A percentile compares a stretch with the other conserved stretches of the same genome.
phyloP scores from a whole-genome alignment of 768 basidiomycete species.

The Kwoniella dendrophila region DNA sequence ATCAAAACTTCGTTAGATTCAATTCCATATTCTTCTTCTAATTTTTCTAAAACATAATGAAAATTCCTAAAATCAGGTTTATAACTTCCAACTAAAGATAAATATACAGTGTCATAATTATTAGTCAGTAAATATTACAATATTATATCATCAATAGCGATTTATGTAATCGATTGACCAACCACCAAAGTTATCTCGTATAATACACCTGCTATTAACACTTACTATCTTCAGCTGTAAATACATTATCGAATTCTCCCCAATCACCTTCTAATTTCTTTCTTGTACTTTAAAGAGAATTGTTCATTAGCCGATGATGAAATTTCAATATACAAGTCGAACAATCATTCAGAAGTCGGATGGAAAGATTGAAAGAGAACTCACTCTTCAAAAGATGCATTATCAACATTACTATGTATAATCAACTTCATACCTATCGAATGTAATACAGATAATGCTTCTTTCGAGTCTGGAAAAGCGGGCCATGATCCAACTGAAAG shows the following conservation, averaged over 20 bases:
- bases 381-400: constrained; percentile 29
- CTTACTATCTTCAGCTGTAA: constrained; percentile 39
- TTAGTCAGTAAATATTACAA: too few species aligned
- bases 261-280: constrained; percentile 30
- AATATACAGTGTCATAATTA: too few species aligned
- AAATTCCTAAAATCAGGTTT: constrained; percentile 42
- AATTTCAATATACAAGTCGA: background rate
- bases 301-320: too few species aligned
- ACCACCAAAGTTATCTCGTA: background rate
- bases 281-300: constrained; percentile 19
- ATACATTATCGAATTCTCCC: constrained; percentile 29
- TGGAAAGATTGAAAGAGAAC: background rate
- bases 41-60: constrained; percentile 26
- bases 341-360: background rate
- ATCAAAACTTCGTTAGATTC: constrained; percentile 23
- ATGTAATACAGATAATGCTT: constrained; percentile 20
- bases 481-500: constrained; percentile 29
- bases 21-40: constrained; percentile 28
- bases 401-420: constrained; percentile 38
- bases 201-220: background rate
- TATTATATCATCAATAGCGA: background rate
- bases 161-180: background rate
- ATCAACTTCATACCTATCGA: constrained; percentile 24
- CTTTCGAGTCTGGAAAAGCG: constrained; percentile 29
- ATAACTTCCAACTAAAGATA: constrained; percentile 31